Evolutionary conservation across 169 alveolate species (phyloP).

Genomic region (Cryptosporidium ubiquitum): DNA sequence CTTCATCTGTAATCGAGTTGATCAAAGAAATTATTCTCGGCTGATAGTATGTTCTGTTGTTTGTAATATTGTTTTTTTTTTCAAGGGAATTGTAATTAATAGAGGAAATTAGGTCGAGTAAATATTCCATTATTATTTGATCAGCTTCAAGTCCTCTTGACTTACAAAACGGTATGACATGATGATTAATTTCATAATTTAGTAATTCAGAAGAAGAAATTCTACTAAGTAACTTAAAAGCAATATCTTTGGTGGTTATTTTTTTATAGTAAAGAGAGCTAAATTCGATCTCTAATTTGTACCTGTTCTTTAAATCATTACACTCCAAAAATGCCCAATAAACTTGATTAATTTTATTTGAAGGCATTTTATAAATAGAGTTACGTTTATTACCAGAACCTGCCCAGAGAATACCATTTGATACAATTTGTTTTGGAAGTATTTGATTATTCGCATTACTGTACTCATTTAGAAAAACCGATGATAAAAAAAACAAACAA

Average conservation of each 20-base stretch:
- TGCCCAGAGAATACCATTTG: conserved; percentile 72
- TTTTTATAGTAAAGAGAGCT: conserved; percentile 1
- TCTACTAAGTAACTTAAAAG: conserved; percentile 19
- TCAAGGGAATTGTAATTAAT: neutral
- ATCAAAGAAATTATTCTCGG: conserved; percentile 52
- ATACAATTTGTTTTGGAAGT: conserved; percentile 62
- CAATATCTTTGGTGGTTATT: conserved; percentile 38
- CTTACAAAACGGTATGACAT: conserved; percentile 63
- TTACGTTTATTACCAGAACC: conserved; percentile 67
- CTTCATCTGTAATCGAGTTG: conserved; percentile 31
- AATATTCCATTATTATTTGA: conserved; percentile 23
- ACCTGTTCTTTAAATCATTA: conserved; percentile 24
- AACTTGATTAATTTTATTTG: conserved; percentile 35
- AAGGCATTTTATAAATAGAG: neutral
- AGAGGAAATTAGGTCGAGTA: conserved; percentile 22
- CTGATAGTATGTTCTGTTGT: neutral
- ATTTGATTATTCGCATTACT: neutral
- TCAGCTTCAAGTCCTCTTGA: conserved; percentile 53
- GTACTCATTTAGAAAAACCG: conserved; percentile 23
- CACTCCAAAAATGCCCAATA: conserved; percentile 55
- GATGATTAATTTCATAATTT: conserved; percentile 30
- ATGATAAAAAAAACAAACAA: conserved; percentile 43
- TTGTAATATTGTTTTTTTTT: neutral
- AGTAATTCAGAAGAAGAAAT: conserved; percentile 31
- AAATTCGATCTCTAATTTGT: conserved; percentile 32